Evolutionary conservation across 805 yeast genomes (phyloP), one percentile per base, ranked within the genome.

Genomic region (Groenewaldozyma salmanticensis): DNA sequence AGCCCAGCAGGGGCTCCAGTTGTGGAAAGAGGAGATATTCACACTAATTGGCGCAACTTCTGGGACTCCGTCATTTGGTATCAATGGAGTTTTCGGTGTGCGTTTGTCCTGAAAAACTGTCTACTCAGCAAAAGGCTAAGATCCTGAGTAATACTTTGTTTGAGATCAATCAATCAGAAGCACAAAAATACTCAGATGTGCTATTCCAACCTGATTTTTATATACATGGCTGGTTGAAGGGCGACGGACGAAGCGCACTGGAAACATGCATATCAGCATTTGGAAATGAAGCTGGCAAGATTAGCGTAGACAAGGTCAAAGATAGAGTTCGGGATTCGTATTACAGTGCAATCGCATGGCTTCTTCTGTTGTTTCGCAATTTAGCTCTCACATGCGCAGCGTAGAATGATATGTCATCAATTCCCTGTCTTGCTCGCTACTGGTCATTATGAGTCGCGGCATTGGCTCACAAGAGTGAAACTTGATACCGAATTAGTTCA

Each of bases 31-130:
- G 97, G 97, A 2, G 76, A 76, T 40, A 75, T 88, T 34, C n/a
- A 75, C 78, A 1, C 68, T 92, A 33, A 77, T 90, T 39, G 98
- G 98, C 3, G 96, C 97, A 13, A 92, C 98, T 0, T 88, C 97
- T 0, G 98, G 92, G 57, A 92, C 92, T 56, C 96, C 96, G 3
- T 77, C 82, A 37, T 80, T 81, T 52, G 80, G 85, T 52, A 62
- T 92, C 33, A 78, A 87, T 45, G 75, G 81, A 41, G 96, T 97
- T 0, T 64, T 92, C 83, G 95, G 54, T 79, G 87, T 43, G 76
- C 86, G 0, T 82, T 87, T 55, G 78, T 78, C 4, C 64, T 92
- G 46, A 66, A 73, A 35, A 71, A n/a, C n/a, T n/a, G n/a, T n/a
- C n/a, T n/a, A n/a, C n/a, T n/a, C n/a, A 72, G 43, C 66, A 86